A percentile compares a stretch with the other conserved stretches of the same genome.
Evolutionary conservation across 2,329 filamentous ascomycete species (phyloP).

Genomic region (Penicillium sp.): DNA sequence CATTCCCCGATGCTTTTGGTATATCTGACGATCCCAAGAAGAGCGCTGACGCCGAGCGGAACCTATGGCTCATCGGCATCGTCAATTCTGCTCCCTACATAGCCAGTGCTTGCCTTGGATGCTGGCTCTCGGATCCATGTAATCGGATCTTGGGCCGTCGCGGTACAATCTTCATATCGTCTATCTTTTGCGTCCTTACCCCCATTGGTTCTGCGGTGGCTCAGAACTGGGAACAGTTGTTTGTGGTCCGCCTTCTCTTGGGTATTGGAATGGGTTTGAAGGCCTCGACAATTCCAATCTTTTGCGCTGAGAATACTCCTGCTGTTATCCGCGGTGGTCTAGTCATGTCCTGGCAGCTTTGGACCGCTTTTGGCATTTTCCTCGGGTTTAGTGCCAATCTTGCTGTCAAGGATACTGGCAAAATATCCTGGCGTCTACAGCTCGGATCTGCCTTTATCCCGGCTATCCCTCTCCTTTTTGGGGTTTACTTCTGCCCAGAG

Average conservation of each 20-base stretch:
- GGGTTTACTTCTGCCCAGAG: slow-evolving; percentile 62
- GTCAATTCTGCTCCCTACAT: slow-evolving; percentile 61
- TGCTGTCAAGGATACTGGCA: slow-evolving; percentile 58
- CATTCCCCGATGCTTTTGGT: slow-evolving; percentile 47
- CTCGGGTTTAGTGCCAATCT: slow-evolving; percentile 65
- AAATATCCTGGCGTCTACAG: slow-evolving; percentile 62
- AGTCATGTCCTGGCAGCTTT: slow-evolving; percentile 56
- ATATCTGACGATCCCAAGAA: slow-evolving; percentile 39
- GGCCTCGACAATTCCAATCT: slow-evolving; percentile 56
- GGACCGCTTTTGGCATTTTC: slow-evolving; percentile 63
- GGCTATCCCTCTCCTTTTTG: slow-evolving; percentile 58
- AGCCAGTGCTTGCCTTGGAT: slow-evolving; percentile 54
- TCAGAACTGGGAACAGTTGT: slow-evolving; percentile 59
- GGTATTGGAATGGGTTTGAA: slow-evolving; percentile 63
- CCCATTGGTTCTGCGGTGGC: slow-evolving; percentile 65
- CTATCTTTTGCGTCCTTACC: slow-evolving; percentile 63
- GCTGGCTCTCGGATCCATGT: slow-evolving; percentile 65
- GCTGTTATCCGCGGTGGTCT: slow-evolving; percentile 55
- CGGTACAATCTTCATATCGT: slow-evolving; percentile 63
- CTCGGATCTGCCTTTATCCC: slow-evolving; percentile 65
- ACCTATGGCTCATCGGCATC: slow-evolving; percentile 63
- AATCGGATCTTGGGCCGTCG: slow-evolving; percentile 60
- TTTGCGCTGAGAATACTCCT: slow-evolving; percentile 56
- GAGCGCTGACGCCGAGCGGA: slow-evolving; percentile 34
- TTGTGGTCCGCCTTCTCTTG: slow-evolving; percentile 56